phyloP scores from a whole-genome alignment of 73 alveolate genomes.

The Symbiodinium natans region DNA sequence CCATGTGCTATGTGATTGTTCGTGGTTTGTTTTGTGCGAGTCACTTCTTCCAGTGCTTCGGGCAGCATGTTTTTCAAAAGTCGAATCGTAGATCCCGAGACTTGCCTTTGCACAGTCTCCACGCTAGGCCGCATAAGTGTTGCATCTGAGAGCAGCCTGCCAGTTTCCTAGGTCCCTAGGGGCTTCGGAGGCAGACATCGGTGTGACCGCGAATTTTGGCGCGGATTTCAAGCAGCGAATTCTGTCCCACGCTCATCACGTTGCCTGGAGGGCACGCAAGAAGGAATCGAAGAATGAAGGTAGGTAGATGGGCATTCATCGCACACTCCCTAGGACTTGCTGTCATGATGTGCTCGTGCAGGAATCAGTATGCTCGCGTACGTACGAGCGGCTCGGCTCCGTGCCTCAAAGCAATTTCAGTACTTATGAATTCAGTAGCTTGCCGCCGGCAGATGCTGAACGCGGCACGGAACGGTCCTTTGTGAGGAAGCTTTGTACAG shows the following conservation, averaged over 20 bases:
- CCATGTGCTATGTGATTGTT: too few species aligned
- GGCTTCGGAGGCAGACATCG: not conserved
- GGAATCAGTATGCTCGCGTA: too few species aligned
- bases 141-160: not conserved
- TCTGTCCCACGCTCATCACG: not conserved
- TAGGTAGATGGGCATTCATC: too few species aligned
- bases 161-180: not conserved
- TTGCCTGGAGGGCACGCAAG: constrained; percentile 8
- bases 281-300: too few species aligned
- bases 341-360: too few species aligned
- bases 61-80: not conserved
- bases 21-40: too few species aligned
- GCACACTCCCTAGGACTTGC: too few species aligned
- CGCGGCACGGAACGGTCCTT: not conserved
- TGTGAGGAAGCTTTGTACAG: not conserved
- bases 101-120: constrained; percentile 19
- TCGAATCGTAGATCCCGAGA: not conserved
- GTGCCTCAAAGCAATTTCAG: not conserved
- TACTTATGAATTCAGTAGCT: too few species aligned
- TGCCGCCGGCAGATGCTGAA: not conserved
- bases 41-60: not conserved
- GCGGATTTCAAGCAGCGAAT: not conserved
- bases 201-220: not conserved
- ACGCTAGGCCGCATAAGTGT: not conserved
- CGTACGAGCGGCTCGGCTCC: too few species aligned